Percentiles rank a stretch among this genome's conserved stretches.
Evolutionary conservation across 2,329 filamentous ascomycete species (phyloP).

Genomic region (Dryadomyces quercivorus): DNA sequence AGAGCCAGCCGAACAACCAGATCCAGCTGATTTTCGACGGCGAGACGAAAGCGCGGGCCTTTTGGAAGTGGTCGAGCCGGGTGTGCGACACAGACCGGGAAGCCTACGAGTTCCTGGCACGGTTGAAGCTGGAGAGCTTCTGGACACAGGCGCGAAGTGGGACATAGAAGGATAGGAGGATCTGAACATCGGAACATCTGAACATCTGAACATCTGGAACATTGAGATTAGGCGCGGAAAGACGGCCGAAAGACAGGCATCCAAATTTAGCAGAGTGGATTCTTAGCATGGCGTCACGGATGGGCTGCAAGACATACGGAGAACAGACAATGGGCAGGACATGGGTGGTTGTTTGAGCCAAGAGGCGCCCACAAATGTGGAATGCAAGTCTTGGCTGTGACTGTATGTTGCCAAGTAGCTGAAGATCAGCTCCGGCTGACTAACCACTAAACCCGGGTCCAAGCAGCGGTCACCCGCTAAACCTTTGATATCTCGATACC

Average conservation of each 20-base stretch:
- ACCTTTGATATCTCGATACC: too few relatives aligned
- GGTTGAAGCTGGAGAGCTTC: conserved; percentile 87
- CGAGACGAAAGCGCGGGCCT: conserved; percentile 65
- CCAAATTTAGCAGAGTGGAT: background rate
- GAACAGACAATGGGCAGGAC: background rate
- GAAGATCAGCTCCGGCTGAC: too few relatives aligned
- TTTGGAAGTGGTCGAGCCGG: conserved; percentile 78
- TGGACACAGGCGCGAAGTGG: conserved; percentile 55
- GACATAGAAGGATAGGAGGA: background rate
- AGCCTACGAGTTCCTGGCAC: conserved; percentile 65
- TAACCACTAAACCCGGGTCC: too few relatives aligned
- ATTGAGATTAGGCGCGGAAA: too few relatives aligned
- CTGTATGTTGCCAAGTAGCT: too few relatives aligned
- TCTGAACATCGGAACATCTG: too few relatives aligned
- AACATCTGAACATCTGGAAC: too few relatives aligned
- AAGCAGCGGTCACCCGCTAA: too few relatives aligned
- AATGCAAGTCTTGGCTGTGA: too few relatives aligned
- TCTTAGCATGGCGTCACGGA: conserved; percentile 1
- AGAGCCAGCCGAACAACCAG: conserved; percentile 70
- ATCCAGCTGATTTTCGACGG: conserved; percentile 86
- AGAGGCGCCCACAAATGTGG: too few relatives aligned
- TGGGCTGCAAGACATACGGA: background rate
- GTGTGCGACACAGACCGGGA: conserved; percentile 90
- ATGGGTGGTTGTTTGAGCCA: too few relatives aligned
- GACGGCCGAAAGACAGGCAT: background rate